phyloP scores from a whole-genome alignment of 352 stramenopile species.

The Pythium utonaiense region DNA sequence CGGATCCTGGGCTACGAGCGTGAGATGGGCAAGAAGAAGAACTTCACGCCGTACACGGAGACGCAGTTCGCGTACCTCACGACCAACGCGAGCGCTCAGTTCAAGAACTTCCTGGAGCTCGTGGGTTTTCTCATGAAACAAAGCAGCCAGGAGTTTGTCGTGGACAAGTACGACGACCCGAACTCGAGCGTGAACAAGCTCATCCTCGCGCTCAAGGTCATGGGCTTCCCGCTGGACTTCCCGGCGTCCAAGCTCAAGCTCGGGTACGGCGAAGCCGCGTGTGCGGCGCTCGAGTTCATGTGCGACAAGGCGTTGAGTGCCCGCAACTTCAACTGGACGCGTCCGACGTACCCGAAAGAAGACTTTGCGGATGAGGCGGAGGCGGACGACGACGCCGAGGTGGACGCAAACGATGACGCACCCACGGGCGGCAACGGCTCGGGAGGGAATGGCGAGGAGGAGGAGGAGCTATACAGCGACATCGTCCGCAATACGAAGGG shows the following conservation, averaged over 20 bases:
- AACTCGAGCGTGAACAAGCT: conserved; percentile 88
- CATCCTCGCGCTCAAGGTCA: conserved; percentile 74
- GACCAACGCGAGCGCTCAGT: conserved; percentile 66
- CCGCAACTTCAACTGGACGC: conserved; percentile 59
- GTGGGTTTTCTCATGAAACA: conserved; percentile 72
- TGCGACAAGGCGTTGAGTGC: conserved; percentile 73
- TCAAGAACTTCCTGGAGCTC: conserved; percentile 77
- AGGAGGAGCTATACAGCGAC: conserved; percentile 68
- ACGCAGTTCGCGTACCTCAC: conserved; percentile 66
- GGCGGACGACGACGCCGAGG: conserved; percentile 56
- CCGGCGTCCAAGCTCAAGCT: conserved; percentile 74
- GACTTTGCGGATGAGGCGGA: conserved; percentile 78
- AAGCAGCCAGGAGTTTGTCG: conserved; percentile 70
- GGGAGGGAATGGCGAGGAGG: conserved; percentile 27
- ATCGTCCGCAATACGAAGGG: conserved; percentile 35
- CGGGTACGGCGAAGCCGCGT: conserved; percentile 74
- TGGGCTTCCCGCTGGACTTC: conserved; percentile 82
- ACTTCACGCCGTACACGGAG: conserved; percentile 59
- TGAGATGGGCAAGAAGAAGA: conserved; percentile 74
- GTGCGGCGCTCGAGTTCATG: conserved; percentile 72
- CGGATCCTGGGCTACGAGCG: conserved; percentile 76
- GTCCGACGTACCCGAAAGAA: conserved; percentile 72
- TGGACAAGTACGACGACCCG: conserved; percentile 88
- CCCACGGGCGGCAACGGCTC: neutral
- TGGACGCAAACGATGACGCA: conserved; percentile 31